Evolutionary conservation across 1,284 basidiomycete genomes (phyloP), one percentile per base, ranked within the genome.

Genomic region (Cryptococcus sp.): DNA sequence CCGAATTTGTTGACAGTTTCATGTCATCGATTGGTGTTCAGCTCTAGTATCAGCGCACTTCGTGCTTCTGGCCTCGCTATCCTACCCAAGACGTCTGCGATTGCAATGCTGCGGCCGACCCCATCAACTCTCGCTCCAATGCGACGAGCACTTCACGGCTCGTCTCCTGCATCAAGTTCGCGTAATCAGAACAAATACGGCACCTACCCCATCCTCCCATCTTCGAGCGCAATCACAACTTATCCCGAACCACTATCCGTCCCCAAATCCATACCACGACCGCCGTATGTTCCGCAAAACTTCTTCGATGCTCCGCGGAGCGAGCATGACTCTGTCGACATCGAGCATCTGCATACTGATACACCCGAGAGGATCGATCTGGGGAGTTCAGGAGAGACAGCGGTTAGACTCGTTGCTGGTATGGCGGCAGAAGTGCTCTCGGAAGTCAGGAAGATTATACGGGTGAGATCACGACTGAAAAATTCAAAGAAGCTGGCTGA

Each of bases 371-470:
- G 79, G 52, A 83, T 91, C 19, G 63, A 66, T 41, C 81, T 90
- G 0, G 86, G 86, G 3, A 79, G 82, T 15, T 78, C 81, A 19
- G 85, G 85, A 38, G 87, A 91, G 69, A 53, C 50, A 20, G 77
- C 78, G 4, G 66, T 92, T n/a, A 78, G 88, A 40, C 72, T 77
- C 23, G 87, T 87, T 8, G 86, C 85, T 7, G 73, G 58, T 38
- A 76, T 92, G 30, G 91, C 89, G 0, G 84, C 80, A 57, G 76
- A 82, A 50, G 85, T 88, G 0, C 76, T 90, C 61, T 75, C 82
- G 17, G 85, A 83, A 69, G 84, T 87, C 8, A 82, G 82, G 3
- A 78, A 75, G 19, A 73, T 89, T 25, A 82, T 86, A 48, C 78
- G 83, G 81, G 87, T 86, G 77, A 71, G 80, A 5, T 41, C 23